Evolutionary conservation across 2,329 filamentous ascomycete species (phyloP).

Genomic region (Diaporthe helianthi): DNA sequence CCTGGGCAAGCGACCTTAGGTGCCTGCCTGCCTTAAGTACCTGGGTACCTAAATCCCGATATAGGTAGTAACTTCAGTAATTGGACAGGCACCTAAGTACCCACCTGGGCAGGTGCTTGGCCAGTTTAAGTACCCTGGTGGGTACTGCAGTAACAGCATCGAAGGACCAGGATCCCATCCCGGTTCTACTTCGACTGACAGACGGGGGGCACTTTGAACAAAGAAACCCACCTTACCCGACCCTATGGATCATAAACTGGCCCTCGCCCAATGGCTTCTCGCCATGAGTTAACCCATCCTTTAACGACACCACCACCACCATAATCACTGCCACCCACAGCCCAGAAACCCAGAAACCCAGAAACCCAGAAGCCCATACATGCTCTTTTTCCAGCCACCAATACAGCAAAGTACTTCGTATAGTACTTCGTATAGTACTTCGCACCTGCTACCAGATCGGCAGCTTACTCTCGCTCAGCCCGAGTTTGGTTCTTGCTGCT

Average conservation of each 20-base stretch:
- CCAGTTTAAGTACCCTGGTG: too few relatives aligned
- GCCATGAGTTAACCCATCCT: constrained; percentile 11
- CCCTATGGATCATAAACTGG: constrained; percentile 24
- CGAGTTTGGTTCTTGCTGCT: neutral
- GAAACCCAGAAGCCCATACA: neutral
- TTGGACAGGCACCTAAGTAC: too few relatives aligned
- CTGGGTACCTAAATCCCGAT: too few relatives aligned
- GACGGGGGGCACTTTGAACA: constrained; percentile 14
- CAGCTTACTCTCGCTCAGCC: constrained; percentile 17
- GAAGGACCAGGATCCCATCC: constrained; percentile 21
- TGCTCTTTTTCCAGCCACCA: constrained; percentile 5
- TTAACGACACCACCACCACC: constrained; percentile 9
- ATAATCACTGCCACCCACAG: neutral
- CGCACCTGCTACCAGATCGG: neutral
- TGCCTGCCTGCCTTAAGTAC: too few relatives aligned
- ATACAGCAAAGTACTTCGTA: constrained; percentile 21
- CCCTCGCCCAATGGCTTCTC: constrained; percentile 21
- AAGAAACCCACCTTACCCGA: constrained; percentile 22
- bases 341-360: neutral
- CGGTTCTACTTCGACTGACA: neutral
- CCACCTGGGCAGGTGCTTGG: too few relatives aligned
- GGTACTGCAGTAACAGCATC: neutral
- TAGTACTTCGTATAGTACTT: too few relatives aligned
- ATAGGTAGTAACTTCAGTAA: too few relatives aligned
- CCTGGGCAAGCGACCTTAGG: too few relatives aligned